Conservation (phyloP, 192 early-diverging fungal genomes). For the Backusella mclennaniae region DNA sequence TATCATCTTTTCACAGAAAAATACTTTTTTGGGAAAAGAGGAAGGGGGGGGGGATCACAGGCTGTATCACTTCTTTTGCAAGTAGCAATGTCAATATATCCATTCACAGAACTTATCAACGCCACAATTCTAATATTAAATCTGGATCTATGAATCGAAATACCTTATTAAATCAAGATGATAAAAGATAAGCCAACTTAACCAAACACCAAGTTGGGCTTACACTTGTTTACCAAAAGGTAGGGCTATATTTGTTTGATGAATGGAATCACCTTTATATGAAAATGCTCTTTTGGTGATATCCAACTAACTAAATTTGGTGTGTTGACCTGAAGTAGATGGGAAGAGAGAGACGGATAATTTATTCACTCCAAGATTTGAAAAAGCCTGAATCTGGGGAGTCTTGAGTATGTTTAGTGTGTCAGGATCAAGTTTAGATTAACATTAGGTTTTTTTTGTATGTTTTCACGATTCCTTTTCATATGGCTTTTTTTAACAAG, state of each 20-base stretch:
- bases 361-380: too few species aligned
- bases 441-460: background rate
- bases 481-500: background rate
- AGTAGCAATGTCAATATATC: background rate
- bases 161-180: too few species aligned
- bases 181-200: too few species aligned
- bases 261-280: background rate
- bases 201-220: too few species aligned
- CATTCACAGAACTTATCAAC: background rate
- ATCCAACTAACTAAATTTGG: background rate
- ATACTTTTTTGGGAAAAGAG: background rate
- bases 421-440: background rate
- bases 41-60: background rate
- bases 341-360: too few species aligned
- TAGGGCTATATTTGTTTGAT: too few species aligned
- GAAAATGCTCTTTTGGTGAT: background rate
- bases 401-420: background rate
- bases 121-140: too few species aligned
- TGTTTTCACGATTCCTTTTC: background rate
- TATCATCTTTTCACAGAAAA: too few species aligned
- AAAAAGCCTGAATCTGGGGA: too few species aligned
- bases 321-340: background rate
- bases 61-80: too few species aligned
- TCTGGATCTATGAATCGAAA: too few species aligned
- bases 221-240: too few species aligned